Base-by-base conservation (phyloP, 768 basidiomycete species). In the Russula compacta region DNA sequence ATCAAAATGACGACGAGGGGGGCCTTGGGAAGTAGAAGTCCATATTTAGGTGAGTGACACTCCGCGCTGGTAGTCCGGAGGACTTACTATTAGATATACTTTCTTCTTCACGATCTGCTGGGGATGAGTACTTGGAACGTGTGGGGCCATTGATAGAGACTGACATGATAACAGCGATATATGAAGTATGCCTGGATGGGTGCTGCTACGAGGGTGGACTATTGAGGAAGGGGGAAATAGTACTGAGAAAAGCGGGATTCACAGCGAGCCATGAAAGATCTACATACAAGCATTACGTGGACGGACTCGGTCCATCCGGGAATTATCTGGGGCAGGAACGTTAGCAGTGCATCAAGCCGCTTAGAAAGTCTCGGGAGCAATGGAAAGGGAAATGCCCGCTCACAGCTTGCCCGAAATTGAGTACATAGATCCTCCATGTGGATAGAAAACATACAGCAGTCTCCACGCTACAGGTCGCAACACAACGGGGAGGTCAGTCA, bases 161-260 rank as follows among this genome's bases (percentile, higher is more conserved):
- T 9, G 39, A 62, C 61, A 47, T 40, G 15, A 21, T 53, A 58
- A 49, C 61, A 62, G 19, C 52, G 51, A 52, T 46, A 58, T 46
- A 58, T 62, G 3, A 62, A 62, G 51, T 53, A 43, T 38, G 51
- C 56, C 12, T 62, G 61, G 43, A 62, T 58, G 4, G 61, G 61
- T 29, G 40, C 46, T 4, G 52, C 38, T n/a, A 7, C 14, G 39
- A 58, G 38, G 38, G 61, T 35, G 3, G 56, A 53, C 61, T 62
- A 24, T 47, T 24, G 50, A 35, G 17, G n/a, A 36, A 49, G 11
- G 14, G 10, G 11, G 10, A n/a, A 7, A 32, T n/a, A 10, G 14
- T 24, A 2, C 10, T 2, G 38, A 35, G 46, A 36, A 56, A 46
- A 21, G 50, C 36, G 29, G 4, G 40, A 32, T 12, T 10, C 24